Evolutionary conservation across 2,329 filamentous ascomycete genomes (phyloP).

Genomic region (Colletotrichum limetticola): DNA sequence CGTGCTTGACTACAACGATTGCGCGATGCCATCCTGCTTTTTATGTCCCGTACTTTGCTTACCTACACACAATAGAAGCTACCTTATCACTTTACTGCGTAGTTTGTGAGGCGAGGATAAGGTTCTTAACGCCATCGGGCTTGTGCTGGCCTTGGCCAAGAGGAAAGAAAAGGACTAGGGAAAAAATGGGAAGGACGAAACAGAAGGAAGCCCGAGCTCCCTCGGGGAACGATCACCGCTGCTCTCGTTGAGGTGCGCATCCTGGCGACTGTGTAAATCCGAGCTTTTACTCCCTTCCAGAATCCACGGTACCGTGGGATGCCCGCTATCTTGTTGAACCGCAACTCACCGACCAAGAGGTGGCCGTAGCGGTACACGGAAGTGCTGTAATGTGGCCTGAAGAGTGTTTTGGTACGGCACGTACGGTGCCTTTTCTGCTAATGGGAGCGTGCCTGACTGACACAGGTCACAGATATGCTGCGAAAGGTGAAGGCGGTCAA

Average conservation of each 20-base stretch:
- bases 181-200: background rate
- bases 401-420: background rate
- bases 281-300: background rate
- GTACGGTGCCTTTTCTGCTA: background rate
- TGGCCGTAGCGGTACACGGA: background rate
- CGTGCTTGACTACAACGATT: constrained; percentile 5
- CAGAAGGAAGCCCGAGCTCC: constrained; percentile 16
- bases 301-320: background rate
- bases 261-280: constrained; percentile 27
- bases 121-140: background rate
- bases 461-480: constrained; percentile 19
- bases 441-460: background rate
- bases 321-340: background rate
- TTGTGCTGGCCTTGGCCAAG: background rate
- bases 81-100: background rate
- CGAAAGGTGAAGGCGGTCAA: constrained; percentile 34
- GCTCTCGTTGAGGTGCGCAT: constrained; percentile 8
- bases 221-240: constrained; percentile 13
- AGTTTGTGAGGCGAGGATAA: background rate
- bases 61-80: background rate
- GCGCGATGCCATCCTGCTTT: constrained; percentile 1
- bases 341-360: constrained; percentile 1
- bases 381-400: constrained; percentile 20
- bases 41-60: background rate
- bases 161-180: background rate